Conservation (phyloP, 352 stramenopile species). For the Aphanomyces cochlioides region DNA sequence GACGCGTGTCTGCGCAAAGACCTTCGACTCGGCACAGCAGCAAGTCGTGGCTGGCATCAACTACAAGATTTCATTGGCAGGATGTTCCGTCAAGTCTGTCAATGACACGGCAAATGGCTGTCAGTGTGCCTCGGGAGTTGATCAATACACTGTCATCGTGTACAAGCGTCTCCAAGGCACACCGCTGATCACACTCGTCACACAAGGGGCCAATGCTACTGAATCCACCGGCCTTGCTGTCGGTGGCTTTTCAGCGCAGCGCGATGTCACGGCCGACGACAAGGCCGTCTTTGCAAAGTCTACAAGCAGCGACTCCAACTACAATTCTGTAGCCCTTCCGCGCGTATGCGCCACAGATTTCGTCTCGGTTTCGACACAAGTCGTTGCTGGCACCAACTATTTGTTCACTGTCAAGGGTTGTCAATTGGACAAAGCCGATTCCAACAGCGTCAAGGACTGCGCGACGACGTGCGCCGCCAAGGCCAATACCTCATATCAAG, state of each 20-base stretch:
- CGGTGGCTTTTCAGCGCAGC: neutral
- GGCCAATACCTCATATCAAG: neutral
- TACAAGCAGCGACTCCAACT: conserved; percentile 32
- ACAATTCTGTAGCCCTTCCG: conserved; percentile 32
- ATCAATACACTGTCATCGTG: neutral
- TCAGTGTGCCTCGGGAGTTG: neutral
- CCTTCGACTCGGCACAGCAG: conserved; percentile 38
- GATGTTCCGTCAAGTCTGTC: conserved; percentile 35
- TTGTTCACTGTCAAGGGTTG: conserved; percentile 34
- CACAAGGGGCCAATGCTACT: neutral
- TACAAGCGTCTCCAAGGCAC: neutral
- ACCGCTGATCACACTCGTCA: neutral
- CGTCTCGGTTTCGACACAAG: conserved; percentile 37
- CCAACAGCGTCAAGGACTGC: neutral
- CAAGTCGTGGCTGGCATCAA: conserved; percentile 55
- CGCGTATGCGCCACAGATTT: conserved; percentile 46
- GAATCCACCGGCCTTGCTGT: neutral
- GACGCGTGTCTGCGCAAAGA: conserved; percentile 40
- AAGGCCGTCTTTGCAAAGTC: conserved; percentile 14
- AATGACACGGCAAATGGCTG: neutral
- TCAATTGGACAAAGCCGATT: neutral
- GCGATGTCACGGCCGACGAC: conserved; percentile 5
- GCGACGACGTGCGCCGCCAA: neutral
- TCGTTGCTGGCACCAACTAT: conserved; percentile 40
- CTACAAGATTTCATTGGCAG: conserved; percentile 52